Base-by-base conservation (phyloP, 2,329 filamentous ascomycete genomes). In the Paraphaeosphaeria minitans region DNA sequence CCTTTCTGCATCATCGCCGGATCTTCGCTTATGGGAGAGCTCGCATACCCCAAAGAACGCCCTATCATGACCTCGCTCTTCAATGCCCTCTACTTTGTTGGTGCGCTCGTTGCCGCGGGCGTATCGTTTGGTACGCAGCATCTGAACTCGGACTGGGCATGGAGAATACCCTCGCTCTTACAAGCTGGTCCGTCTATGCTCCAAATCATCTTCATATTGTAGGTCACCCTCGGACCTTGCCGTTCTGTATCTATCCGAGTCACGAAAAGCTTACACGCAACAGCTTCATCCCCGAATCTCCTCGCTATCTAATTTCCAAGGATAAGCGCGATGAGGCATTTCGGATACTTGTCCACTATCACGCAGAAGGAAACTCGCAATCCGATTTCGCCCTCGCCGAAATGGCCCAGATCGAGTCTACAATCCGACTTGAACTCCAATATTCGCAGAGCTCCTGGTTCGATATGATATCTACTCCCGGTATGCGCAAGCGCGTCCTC, bases 11-110 rank as follows among this genome's bases (percentile, higher is more conserved):
- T 89, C 66, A 85, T 88, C 78, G 82, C 83, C 9, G 87, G 86
- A 14, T 87, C 87, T 1, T 80, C 89, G 50, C 79, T 89, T 13
- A 81, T 89, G 24, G 85, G 85, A 6, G 87, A 89, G 76, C 84
- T 89, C 60, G 85, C 83, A 69, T 87, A 89, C 67, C 87, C 87
- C 10, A 87, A 89, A 68, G 87, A 89, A 73, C 85, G 87, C 66
- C 86, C 83, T 3, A 83, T 83, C 8, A 81, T 89, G 57, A 89
- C 86, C 0, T 82, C 87, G 14, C 81, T 89, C 51, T 89, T 89
- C 76, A 89, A 89, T 74, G 88, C 85, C 58, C 74, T 89, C 50
- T 90, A 86, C 85, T 88, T 89, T 70, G 71, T 86, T 54, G 86
- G 85, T 22, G 74, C 77, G 24, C 71, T 81, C 21, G 54, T 87